Base-by-base conservation (phyloP, 192 early-diverging fungal species). In the Rhizophagus prolifer region DNA sequence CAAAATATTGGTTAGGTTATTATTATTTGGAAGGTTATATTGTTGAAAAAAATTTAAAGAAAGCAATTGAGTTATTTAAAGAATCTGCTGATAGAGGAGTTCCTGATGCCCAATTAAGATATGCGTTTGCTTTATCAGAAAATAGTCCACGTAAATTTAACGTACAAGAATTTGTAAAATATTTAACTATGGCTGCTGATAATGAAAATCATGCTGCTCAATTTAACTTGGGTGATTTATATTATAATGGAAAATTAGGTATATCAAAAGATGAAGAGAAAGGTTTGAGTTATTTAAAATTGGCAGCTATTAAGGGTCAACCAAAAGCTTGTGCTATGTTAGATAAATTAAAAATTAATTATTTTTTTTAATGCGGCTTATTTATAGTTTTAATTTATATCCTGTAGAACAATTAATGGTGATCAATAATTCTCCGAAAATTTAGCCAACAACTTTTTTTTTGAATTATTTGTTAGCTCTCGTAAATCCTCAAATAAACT, bases 151-250 rank as follows among this genome's bases (percentile, higher is more conserved):
- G 23, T n/a, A 12, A 71, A 71, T 26, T 50, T 46, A 58, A 71
- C 34, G 28, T 23, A 31, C 50, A 12, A 4, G 26, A 47, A 36
- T 71, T 71, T 23, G 8, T 25, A 3, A 9, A 71, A 25, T 30
- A 71, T 71, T 71, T 71, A 6, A 58, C 16, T n/a, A 12, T 10
- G 28, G 44, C 50, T 0, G 23, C 70, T 58, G 26, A 71, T 3
- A 71, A 71, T 71, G 70, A 28, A 71, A 54, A 71, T 71, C 0
- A 10, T 47, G 25, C 23, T 3, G 50, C 70, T 12, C 23, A 19
- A 31, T 58, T 50, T 25, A 71, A 23, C 2, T 36, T 71, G 13
- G 70, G 47, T 7, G 70, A 54, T 26, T 10, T 54, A 13, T 71
- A 71, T 28, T 71, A 10, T 14, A 26, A 71, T 34, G 47, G 47